Conservation (phyloP, 2,329 filamentous ascomycete species). For the Ramularia endophylla region DNA sequence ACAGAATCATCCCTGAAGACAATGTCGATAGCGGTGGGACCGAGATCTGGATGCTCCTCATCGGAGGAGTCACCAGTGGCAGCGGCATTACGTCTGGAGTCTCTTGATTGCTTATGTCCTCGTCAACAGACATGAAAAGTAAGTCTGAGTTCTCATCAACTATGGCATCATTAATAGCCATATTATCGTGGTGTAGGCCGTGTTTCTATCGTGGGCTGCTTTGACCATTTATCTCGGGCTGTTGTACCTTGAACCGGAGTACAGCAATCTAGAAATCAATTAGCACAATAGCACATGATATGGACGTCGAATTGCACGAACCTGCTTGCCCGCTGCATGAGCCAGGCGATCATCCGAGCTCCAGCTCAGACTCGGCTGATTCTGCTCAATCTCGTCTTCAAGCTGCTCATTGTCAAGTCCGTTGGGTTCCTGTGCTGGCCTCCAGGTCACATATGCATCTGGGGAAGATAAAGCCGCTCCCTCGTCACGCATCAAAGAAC, state of each 20-base stretch:
- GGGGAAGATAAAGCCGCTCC: slow-evolving; percentile 9
- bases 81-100: too few species aligned
- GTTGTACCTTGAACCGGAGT: slow-evolving; percentile 15
- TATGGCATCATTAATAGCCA: too few species aligned
- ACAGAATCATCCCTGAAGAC: too few species aligned
- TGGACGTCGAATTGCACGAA: slow-evolving; percentile 25
- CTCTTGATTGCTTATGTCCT: too few species aligned
- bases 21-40: too few species aligned
- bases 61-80: too few species aligned
- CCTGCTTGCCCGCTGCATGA: slow-evolving; percentile 40
- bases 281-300: not conserved
- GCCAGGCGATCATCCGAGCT: slow-evolving; percentile 48
- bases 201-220: too few species aligned
- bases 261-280: slow-evolving; percentile 13
- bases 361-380: slow-evolving; percentile 42
- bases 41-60: too few species aligned
- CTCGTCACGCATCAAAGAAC: slow-evolving; percentile 17
- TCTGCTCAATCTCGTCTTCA: slow-evolving; percentile 15
- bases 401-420: slow-evolving; percentile 15
- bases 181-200: too few species aligned
- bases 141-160: too few species aligned
- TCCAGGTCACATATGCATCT: slow-evolving; percentile 24
- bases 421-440: slow-evolving; percentile 16
- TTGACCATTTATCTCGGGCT: not conserved
- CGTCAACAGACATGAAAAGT: too few species aligned